Base-by-base conservation (phyloP, 371 early-diverging fungal genomes). In the Actinomortierella wolfii region DNA sequence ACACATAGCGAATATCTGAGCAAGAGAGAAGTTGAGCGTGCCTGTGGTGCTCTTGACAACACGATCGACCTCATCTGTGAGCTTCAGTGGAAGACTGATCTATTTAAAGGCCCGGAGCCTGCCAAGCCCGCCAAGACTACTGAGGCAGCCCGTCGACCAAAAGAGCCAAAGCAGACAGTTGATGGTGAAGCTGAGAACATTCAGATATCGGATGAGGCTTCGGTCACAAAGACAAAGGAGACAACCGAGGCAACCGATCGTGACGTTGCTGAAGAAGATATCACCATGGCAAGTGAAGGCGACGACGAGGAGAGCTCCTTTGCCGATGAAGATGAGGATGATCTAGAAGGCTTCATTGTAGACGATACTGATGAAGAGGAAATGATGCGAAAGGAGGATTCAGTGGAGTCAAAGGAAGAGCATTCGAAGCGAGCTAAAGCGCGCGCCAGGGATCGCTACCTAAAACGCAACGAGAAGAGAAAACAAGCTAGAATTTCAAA, bases 41-140 rank as follows among this genome's bases (percentile, higher is more conserved):
- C 60, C 5, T 80, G 79, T 40, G 54, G 57, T 15, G 63, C 66
- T 13, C 29, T 79, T 49, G 76, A 71, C 3, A 17, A 48, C 20
- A 79, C 82, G 0, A 25, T 79, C 13, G 61, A 68, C 17, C 40
- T 42, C 18, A 56, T 79, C 13, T 54, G 57, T 13, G 54, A 55
- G 13, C n/a, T 43, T 0, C 46, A 54, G 24, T 82, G 82, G 82
- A 54, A 61, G 29, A 23, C 75, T 4, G 57, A 50, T 1, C 65
- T 82, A 43, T 24, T 76, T 0, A 18, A 44, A 1, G 64, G 56
- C 6, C 67, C 64, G 7, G 51, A 51, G 26, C 54, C 59, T 29
- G 50, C n/a, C 11, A 51, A 34, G 34, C 34, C 47, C 8, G 8
- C 2, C 47, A 47, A 8, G n/a, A n/a, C n/a, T n/a, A n/a, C n/a